These are phyloP conservation scores for Colletotrichum sublineola DNA, from an alignment of 2,329 filamentous ascomycete genomes.

Conservation along the genomic window DNA sequence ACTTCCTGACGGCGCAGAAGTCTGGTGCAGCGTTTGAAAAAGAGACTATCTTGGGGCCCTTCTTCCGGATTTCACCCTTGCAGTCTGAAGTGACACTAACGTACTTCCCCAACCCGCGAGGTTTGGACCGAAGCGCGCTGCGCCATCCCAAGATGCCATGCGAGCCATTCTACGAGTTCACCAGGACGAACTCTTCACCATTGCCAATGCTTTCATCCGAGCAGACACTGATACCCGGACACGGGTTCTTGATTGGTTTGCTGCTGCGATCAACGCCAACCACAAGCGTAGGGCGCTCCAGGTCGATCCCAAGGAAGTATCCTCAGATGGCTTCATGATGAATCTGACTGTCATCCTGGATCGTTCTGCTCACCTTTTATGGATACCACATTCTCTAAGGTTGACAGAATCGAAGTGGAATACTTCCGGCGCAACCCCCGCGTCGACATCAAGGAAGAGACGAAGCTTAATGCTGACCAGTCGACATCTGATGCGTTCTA, in stretches of 20 bases:
- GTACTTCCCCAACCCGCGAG: conserved; percentile 87
- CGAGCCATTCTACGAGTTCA: conserved; percentile 88
- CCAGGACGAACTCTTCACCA: conserved; percentile 84
- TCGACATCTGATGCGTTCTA: conserved; percentile 89
- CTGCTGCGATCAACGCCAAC: conserved; percentile 88
- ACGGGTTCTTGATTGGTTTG: conserved; percentile 91
- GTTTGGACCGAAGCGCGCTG: conserved; percentile 78
- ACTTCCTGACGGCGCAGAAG: conserved; percentile 74
- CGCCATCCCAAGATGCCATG: conserved; percentile 83
- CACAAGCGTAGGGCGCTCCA: conserved; percentile 93
- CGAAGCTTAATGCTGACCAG: conserved; percentile 96
- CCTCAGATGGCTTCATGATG: conserved; percentile 97
- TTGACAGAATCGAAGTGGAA: conserved; percentile 87
- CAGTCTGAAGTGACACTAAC: conserved; percentile 83
- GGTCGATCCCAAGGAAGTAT: conserved; percentile 83
- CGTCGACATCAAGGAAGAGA: conserved; percentile 92
- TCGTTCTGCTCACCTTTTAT: conserved; percentile 96
- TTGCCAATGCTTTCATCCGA: conserved; percentile 87
- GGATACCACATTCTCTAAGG: conserved; percentile 93
- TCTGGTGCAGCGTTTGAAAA: conserved; percentile 77
- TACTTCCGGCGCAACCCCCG: conserved; percentile 88
- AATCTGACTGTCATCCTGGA: conserved; percentile 91
- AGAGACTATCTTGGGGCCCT: conserved; percentile 87
- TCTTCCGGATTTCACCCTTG: conserved; percentile 91
- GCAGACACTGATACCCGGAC: conserved; percentile 79